Evolutionary conservation across 441 rosid species (phyloP).

Genomic region (Raphanus hybrid): DNA sequence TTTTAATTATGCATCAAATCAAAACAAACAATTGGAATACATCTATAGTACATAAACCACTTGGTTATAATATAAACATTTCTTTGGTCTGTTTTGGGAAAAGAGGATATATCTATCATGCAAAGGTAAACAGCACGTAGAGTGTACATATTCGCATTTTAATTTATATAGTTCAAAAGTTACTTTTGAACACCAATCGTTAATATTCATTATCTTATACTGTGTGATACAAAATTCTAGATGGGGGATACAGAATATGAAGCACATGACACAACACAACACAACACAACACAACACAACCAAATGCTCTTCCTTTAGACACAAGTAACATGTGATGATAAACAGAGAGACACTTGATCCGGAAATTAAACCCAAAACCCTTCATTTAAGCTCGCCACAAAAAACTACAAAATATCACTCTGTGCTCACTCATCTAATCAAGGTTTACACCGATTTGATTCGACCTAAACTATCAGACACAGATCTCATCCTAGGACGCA

Average conservation of each 20-base stretch:
- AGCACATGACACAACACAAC: background rate
- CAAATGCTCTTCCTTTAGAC: slow-evolving; percentile 16
- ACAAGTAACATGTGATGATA: slow-evolving; percentile 20
- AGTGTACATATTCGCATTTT: background rate
- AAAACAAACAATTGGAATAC: slow-evolving; percentile 3
- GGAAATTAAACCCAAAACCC: background rate
- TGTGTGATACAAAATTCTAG: background rate
- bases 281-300: background rate
- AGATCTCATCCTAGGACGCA: slow-evolving; percentile 81
- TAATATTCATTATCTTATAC: background rate
- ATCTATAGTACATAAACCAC: background rate
- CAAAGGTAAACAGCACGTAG: background rate
- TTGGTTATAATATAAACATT: background rate
- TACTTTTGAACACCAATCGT: background rate
- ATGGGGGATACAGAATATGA: background rate
- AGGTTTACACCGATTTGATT: slow-evolving; percentile 44
- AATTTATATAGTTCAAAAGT: background rate
- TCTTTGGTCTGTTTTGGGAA: background rate
- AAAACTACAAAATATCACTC: slow-evolving; percentile 4
- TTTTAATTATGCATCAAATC: slow-evolving; percentile 11
- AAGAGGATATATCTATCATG: background rate
- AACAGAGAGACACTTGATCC: slow-evolving; percentile 1
- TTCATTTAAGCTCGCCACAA: background rate
- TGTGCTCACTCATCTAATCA: background rate
- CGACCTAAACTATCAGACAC: slow-evolving; percentile 79